phyloP scores from a whole-genome alignment of 169 alveolate genomes.

The Babesia ovis region DNA sequence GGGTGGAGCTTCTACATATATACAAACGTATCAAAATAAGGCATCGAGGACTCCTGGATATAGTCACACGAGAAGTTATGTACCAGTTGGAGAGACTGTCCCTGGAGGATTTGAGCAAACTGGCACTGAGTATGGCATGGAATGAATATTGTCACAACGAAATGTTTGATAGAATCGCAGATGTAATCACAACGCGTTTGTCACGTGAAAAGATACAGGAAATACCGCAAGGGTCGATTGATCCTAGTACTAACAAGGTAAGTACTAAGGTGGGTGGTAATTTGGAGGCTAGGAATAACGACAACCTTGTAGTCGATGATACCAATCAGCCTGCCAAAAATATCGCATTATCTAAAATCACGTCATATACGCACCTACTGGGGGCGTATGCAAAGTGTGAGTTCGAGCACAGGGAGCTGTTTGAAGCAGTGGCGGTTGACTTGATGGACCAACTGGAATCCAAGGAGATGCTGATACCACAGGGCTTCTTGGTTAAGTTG shows the following conservation, averaged over 20 bases:
- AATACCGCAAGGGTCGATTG: constrained; percentile 6
- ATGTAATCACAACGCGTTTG: constrained; percentile 38
- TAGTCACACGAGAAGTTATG: constrained; percentile 61
- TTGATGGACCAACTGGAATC: constrained; percentile 44
- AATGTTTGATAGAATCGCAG: constrained; percentile 33
- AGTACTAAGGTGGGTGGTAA: constrained; percentile 20
- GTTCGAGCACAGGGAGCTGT: constrained; percentile 64
- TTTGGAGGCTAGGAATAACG: no score
- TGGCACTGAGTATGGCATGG: constrained; percentile 69
- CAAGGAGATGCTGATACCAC: constrained; percentile 59
- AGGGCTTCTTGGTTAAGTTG: constrained; percentile 64
- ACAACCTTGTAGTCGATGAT: not conserved
- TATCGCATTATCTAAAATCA: constrained; percentile 43
- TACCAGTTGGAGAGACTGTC: constrained; percentile 57
- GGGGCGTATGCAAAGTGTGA: constrained; percentile 73
- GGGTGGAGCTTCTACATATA: constrained; percentile 72
- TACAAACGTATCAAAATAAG: constrained; percentile 74
- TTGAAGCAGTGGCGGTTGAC: constrained; percentile 73
- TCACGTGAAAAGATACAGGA: constrained; percentile 23
- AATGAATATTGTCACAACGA: constrained; percentile 34
- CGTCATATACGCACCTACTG: constrained; percentile 75
- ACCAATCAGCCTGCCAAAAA: constrained; percentile 18
- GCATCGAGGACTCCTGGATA: constrained; percentile 65
- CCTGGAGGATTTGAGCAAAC: constrained; percentile 68
- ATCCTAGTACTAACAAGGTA: constrained; percentile 14